phyloP scores from a whole-genome alignment of 441 rosid genomes.

The Corymbia calophylla region DNA sequence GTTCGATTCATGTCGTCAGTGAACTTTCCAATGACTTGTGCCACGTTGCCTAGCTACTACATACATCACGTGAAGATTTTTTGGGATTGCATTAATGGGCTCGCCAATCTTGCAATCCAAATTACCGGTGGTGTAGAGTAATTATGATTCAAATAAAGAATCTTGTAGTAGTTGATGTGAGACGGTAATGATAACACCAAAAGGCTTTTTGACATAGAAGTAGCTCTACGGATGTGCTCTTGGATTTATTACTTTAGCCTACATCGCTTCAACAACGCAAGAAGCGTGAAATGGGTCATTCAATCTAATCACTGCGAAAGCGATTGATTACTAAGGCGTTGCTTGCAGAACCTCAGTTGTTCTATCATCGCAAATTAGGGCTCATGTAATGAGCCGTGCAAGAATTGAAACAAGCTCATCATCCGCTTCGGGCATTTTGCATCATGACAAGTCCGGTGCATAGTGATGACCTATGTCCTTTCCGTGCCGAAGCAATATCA shows the following conservation, averaged over 20 bases:
- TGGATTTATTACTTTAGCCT: background rate
- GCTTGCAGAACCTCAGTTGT: background rate
- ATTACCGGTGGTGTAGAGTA: background rate
- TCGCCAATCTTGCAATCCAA: rapidly evolving
- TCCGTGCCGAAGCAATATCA: background rate
- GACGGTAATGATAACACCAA: rapidly evolving
- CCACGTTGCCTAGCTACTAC: rapidly evolving
- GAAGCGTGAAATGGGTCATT: background rate
- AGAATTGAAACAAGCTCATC: background rate
- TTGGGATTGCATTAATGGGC: rapidly evolving
- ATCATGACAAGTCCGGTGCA: background rate
- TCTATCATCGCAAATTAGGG: background rate
- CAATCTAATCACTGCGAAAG: background rate
- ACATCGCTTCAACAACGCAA: background rate
- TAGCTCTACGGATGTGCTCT: background rate
- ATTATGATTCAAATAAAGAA: background rate
- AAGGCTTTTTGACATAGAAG: background rate
- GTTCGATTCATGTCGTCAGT: background rate
- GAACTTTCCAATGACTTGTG: rapidly evolving
- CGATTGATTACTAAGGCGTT: background rate
- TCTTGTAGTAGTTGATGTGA: background rate
- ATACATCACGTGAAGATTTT: background rate
- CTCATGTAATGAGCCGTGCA: background rate
- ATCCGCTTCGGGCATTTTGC: background rate
- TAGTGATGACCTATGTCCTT: background rate